Base-by-base conservation (phyloP, 768 basidiomycete genomes). In the Lactarius sanguifluus region DNA sequence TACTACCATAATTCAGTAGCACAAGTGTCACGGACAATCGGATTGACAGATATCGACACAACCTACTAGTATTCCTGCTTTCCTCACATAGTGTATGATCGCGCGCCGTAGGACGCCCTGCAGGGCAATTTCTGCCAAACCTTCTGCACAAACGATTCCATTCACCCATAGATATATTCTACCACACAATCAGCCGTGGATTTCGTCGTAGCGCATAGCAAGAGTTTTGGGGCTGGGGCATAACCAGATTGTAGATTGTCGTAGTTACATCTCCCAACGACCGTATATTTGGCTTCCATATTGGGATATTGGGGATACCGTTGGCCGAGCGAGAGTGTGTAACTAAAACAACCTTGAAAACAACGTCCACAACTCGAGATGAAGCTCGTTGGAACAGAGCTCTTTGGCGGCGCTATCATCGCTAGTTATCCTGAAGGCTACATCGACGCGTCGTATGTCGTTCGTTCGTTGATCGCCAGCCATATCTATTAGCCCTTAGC, bases 391-490 rank as follows among this genome's bases (percentile, higher is more conserved):
- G 43, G 73, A 23, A 80, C 83, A 69, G 75, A 82, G 7, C 84
- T 99, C 0, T 99, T 95, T 76, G 96, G 94, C 4, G 95, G 94
- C 15, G 93, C 92, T 15, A 93, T 99, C 65, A 82, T 79, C 7
- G 82, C 85, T 10, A 71, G 78, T 32, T 77, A 91, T 1, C 88
- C 89, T 3, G 25, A 69, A 1, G 67, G 76, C 64, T 84, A 93
- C 67, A 71, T 92, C 62, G 96, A 99, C 78, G 94, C 89, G 60
- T 92, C 94, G 96, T 97, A 78, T 78, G 67, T 23, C 15, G 32
- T 50, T 23, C 15, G 32, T 50, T n/a, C 15, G 38, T 56, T 25
- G n/a, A 50, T 36, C 34, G 43, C 62, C 60, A 57, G 6, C 50
- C 62, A 38, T 12, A 8, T 34, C n/a, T 9, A 50, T 47, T 50